Evolutionary conservation across 1,139 yeast genomes (phyloP).

Genomic region (Arxiozyma slooffiae): DNA sequence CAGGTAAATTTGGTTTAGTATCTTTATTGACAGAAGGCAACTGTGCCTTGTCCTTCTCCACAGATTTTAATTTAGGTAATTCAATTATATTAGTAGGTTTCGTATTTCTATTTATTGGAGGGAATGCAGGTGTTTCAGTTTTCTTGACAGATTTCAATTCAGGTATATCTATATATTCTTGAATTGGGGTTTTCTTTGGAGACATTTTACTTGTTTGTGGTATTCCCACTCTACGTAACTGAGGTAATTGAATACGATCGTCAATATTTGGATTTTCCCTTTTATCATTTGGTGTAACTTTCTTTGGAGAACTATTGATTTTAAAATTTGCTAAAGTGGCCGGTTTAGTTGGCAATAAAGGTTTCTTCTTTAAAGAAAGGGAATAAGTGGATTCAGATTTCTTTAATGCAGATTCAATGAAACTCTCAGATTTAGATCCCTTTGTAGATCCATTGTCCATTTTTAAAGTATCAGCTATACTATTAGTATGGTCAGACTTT

Average conservation of each 20-base stretch:
- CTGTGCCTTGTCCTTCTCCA: not conserved
- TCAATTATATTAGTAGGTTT: not conserved
- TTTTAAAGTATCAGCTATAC: not conserved
- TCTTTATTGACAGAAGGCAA: constrained; percentile 1
- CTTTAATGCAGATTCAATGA: constrained; percentile 20
- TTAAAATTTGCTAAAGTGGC: constrained; percentile 2
- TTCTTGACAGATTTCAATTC: constrained; percentile 9
- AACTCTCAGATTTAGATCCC: constrained; percentile 15
- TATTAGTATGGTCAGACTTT: not conserved
- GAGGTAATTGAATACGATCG: constrained; percentile 6
- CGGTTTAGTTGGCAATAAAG: constrained; percentile 18
- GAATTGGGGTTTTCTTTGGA: not conserved
- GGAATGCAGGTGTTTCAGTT: not conserved
- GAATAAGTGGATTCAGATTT: not conserved
- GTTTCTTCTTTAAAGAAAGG: constrained; percentile 5
- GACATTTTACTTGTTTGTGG: not conserved
- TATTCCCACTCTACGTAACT: constrained; percentile 8
- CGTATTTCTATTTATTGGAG: not conserved
- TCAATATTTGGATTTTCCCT: constrained; percentile 6
- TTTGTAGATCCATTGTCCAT: constrained; percentile 1
- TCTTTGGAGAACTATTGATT: not conserved
- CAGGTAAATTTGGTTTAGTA: constrained; percentile 12
- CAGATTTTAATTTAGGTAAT: not conserved
- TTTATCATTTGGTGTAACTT: not conserved
- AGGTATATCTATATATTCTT: constrained; percentile 8